Base-by-base conservation (phyloP, 1,284 basidiomycete genomes). In the Trichosporon inkin region DNA sequence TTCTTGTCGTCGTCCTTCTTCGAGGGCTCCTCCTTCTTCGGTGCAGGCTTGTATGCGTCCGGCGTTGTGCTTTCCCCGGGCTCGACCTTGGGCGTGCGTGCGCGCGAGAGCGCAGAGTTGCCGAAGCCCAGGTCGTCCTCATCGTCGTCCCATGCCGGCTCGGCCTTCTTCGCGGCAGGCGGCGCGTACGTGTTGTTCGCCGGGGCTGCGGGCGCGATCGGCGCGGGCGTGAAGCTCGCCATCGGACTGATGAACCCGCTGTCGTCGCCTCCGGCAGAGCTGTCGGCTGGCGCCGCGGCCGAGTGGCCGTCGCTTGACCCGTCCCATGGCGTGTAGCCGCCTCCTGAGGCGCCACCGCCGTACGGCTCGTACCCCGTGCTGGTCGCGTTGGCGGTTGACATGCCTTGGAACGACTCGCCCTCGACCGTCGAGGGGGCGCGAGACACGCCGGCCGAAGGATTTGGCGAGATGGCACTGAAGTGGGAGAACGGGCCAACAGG, bases 41-140 rank as follows among this genome's bases (percentile, higher is more conserved):
- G 47, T n/a, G 32, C 57, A 1, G 40, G 41, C 53, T 61, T 62
- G 35, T 40, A 34, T 34, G 49, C 54, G 22, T 49, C 37, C 53
- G 53, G 44, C 34, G 34, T 16, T 6, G 52, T 8, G 4, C 51
- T 32, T 28, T 68, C 66, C 35, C 52, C 14, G 63, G 36, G 32
- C 68, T 64, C 28, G 74, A 76, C 74, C 78, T 82, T 55, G 1
- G 74, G 71, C 37, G 73, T 74, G 28, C 66, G 60, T 11, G 55
- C 53, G 22, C 71, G 58, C 0, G 72, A 74, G 13, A 75, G 73
- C 34, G 82, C 81, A 3, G 79, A 80, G 72, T 97, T 99, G 11
- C 94, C 91, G 61, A 99, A 83, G 2, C 96, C 95, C 38, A 98
- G 83, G 68, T 97, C 92, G 55, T 94, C 92, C 5, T 88, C 86